Evolutionary conservation across 2,329 filamentous ascomycete species (phyloP), one percentile per base, ranked within the genome.

Genomic region (Fusarium solani-melongenae): DNA sequence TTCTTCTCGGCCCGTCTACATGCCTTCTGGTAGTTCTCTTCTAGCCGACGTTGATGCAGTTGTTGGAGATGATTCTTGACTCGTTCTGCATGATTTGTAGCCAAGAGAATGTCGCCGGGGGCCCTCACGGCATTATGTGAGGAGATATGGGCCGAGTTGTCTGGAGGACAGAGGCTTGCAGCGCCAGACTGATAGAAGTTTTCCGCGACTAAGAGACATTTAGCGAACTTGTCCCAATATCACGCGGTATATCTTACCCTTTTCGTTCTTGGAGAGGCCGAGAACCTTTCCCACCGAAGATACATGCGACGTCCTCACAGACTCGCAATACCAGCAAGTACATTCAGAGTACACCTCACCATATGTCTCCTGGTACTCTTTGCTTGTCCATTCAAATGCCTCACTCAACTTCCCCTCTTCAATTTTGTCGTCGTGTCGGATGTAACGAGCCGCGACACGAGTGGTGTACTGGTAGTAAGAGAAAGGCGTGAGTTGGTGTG

Each of bases 381-480:
- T 92, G 77, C 88, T 90, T 0, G 94, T 97, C 88, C 90, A 93
- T 78, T 91, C 90, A 77, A 96, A 96, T 6, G 87, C 85, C 2
- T 85, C 84, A 51, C 89, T 89, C 8, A 97, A 87, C 57, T 86
- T 87, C 15, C 83, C 84, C 76, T 95, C 92, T 57, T 92, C 90
- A 24, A 97, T 90, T 82, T 96, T 96, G 84, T 97, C 94, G 80
- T 96, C 92, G 78, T 97, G 94, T 78, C 95, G 91, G 74, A 96
- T 88, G 77, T 94, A 94, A 57, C 87, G 89, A 2, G 67, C 69
- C 0, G 86, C 87, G 24, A 80, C 79, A 0, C 59, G 63, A 1
- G 86, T 78, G 2, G 89, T 92, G 78, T 88, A 92, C 4, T 79
- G 67, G 75, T 90, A 92, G 82, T 96, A 96, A 5, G 83, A 77